phyloP scores from a whole-genome alignment of 1,284 basidiomycete species.

The Sphagnurus paluster region DNA sequence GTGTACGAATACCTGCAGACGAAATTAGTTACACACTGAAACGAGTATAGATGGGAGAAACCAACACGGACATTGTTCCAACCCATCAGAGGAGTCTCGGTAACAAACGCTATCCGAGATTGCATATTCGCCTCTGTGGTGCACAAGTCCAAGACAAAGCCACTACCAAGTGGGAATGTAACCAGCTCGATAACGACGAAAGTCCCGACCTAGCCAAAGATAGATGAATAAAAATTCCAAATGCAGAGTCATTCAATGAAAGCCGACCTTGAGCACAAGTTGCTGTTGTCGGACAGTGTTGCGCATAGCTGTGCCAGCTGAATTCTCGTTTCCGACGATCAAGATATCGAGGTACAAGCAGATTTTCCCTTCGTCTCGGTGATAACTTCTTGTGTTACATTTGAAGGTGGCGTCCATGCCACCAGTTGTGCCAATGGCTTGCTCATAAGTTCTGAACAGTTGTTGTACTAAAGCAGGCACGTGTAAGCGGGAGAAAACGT shows the following conservation, averaged over 20 bases:
- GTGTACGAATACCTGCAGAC: constrained; percentile 87
- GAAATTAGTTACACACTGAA: constrained; percentile 5
- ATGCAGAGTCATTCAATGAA: not conserved
- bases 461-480: too few species aligned
- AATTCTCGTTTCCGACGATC: constrained; percentile 68
- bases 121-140: constrained; percentile 69
- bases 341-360: constrained; percentile 73
- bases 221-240: constrained; percentile 1
- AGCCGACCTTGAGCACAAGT: constrained; percentile 75
- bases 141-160: constrained; percentile 83
- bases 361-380: constrained; percentile 58
- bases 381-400: too few species aligned
- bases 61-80: constrained; percentile 91
- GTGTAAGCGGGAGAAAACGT: too few species aligned
- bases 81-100: constrained; percentile 74
- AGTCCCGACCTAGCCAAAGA: constrained; percentile 65
- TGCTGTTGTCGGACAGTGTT: constrained; percentile 79
- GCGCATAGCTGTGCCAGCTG: constrained; percentile 69
- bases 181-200: constrained; percentile 90
- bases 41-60: constrained; percentile 1
- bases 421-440: constrained; percentile 50
- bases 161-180: constrained; percentile 89
- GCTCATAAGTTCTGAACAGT: too few species aligned
- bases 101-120: constrained; percentile 60
- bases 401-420: constrained; percentile 71